Base-by-base conservation (phyloP, 2,329 filamentous ascomycete species). In the Teratosphaeria destructans region DNA sequence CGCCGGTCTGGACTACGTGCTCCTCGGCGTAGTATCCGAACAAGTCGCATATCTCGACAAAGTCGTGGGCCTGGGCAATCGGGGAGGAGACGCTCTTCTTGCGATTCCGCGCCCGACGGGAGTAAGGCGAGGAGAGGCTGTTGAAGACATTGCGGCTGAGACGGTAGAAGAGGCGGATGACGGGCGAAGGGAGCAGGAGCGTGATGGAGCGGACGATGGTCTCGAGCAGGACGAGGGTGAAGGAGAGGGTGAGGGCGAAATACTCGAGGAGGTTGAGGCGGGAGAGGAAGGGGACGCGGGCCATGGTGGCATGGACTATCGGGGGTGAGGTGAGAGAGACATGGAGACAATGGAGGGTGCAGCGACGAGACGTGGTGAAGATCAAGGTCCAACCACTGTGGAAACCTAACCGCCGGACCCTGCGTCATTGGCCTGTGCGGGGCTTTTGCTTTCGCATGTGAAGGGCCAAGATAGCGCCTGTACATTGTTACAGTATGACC, bases 1-100 rank as follows among this genome's bases (percentile, higher is more conserved):
- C 94, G 62, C 85, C 86, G 2, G 94, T 99, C 74, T 96, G 92
- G 11, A 95, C 89, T 56, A 99, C 87, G 73, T 99, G 94, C 75
- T 99, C 94, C 73, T 99, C 94, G 5, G 93, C 90, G 67, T 90
- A 88, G 75, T 96, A 97, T 54, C 92, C 93, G 74, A 87, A 96
- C 12, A 96, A 77, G 47, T 86, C 87, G 74, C 93, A 97, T n/a
- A 99, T 82, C 70, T 97, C 93, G 54, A 90, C 85, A 72, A 99
- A 97, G 71, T 97, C 94, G 62, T 89, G 84, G 4, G 93, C 90
- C 70, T 94, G 87, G 59, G 90, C 87, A 60, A 99, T 86, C 8
- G 86, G 85, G 43, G 64, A 68, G 11, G 70, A 71, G 29, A 73
- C 70, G 49, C 62, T 62, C 71, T 87, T 88, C 69, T 85, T 87